Conservation (phyloP, 2,329 filamentous ascomycete species). For the Fusarium marasasianum region DNA sequence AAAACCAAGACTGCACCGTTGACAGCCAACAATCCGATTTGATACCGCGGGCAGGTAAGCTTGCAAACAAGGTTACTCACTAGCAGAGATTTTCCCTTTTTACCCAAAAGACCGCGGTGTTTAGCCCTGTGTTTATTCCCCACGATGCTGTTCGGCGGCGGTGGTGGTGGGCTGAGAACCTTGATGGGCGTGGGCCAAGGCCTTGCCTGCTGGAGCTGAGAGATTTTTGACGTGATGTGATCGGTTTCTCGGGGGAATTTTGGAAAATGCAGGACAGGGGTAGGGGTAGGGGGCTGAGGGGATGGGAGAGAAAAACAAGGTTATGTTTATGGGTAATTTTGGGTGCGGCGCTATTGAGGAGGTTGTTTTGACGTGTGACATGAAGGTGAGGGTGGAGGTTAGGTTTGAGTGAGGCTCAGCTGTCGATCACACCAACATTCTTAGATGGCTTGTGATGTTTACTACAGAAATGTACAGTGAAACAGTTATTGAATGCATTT, state of each 20-base stretch:
- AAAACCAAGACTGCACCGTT: not conserved
- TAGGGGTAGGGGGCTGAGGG: not conserved
- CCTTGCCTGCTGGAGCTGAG: conserved; percentile 2
- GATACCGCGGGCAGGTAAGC: not conserved
- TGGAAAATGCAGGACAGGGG: not conserved
- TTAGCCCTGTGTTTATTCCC: not conserved
- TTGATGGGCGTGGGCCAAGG: conserved; percentile 31
- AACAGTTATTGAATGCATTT: no score
- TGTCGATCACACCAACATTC: not conserved
- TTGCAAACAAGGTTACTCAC: conserved; percentile 13
- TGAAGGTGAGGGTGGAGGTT: not conserved
- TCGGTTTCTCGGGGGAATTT: not conserved
- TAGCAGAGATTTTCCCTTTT: not conserved
- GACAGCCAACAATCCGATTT: not conserved
- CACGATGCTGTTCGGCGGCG: not conserved
- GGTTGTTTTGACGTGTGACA: conserved; percentile 12
- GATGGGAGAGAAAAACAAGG: conserved; percentile 15
- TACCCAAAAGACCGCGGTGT: not conserved
- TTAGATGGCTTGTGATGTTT: not conserved
- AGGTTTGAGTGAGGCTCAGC: not conserved
- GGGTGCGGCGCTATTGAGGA: not conserved
- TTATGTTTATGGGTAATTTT: conserved; percentile 32
- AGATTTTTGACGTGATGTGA: conserved; percentile 2
- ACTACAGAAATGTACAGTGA: rapidly evolving
- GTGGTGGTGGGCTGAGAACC: conserved; percentile 32